Conservation (phyloP, 2,329 filamentous ascomycete species). For the Penicillium carneum region DNA sequence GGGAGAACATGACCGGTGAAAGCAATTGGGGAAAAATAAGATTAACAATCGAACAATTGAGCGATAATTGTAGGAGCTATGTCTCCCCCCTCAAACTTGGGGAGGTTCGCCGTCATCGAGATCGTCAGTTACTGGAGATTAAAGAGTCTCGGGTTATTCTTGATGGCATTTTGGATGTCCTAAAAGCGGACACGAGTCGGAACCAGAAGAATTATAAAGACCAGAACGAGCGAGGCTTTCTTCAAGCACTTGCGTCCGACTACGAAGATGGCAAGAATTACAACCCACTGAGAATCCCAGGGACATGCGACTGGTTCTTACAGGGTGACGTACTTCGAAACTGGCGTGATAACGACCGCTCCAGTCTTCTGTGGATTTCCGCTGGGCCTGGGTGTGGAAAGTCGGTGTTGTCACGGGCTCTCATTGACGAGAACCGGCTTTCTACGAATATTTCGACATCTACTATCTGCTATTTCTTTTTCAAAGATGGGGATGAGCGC, state of each 20-base stretch:
- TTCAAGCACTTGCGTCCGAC: slow-evolving; percentile 32
- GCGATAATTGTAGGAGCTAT: not conserved
- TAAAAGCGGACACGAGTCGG: not conserved
- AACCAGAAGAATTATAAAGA: slow-evolving; percentile 3
- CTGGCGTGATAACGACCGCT: not conserved
- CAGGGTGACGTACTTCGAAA: not conserved
- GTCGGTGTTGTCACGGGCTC: not conserved
- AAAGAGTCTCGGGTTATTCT: not conserved
- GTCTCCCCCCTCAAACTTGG: not conserved
- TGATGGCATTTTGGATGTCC: not conserved
- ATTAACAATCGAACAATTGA: not conserved
- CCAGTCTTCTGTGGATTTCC: not conserved
- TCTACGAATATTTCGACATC: not conserved
- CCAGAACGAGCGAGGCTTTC: slow-evolving; percentile 17
- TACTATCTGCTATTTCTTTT: not conserved
- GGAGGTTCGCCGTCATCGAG: not conserved
- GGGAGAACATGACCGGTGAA: slow-evolving; percentile 25
- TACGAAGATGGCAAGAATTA: slow-evolving; percentile 42
- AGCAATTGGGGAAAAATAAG: not conserved
- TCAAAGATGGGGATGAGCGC: not conserved
- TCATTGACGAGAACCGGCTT: not conserved
- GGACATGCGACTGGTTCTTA: slow-evolving; percentile 49
- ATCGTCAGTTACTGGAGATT: not conserved
- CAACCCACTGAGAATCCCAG: slow-evolving; percentile 38
- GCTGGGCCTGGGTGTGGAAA: not conserved